Percentiles rank a stretch among this genome's conserved stretches.
These are phyloP conservation scores for Candida albicans DNA, from an alignment of 1,139 yeast species.

Conservation along the genomic window DNA sequence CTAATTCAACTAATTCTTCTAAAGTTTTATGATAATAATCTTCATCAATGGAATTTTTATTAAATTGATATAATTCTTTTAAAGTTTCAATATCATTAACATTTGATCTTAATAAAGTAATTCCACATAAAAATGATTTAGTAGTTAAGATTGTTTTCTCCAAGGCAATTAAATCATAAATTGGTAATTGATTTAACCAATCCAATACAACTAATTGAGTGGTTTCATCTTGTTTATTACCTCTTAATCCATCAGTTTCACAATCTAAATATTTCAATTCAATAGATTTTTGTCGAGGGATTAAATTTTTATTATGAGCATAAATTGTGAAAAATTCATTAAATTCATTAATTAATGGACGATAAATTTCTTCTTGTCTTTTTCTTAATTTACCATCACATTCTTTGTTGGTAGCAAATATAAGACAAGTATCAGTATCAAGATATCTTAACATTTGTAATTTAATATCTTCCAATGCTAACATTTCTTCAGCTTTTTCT, in stretches of 20 bases:
- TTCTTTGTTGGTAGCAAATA: constrained; percentile 79
- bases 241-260: constrained; percentile 76
- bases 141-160: constrained; percentile 85
- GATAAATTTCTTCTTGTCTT: constrained; percentile 73
- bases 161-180: constrained; percentile 81
- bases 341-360: constrained; percentile 69
- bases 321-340: constrained; percentile 59
- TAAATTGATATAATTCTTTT: constrained; percentile 34
- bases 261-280: constrained; percentile 67
- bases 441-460: constrained; percentile 69
- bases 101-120: constrained; percentile 41
- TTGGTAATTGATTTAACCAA: constrained; percentile 64
- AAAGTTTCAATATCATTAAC: constrained; percentile 24
- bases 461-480: constrained; percentile 54
- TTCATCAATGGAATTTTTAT: constrained; percentile 26
- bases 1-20: constrained; percentile 75
- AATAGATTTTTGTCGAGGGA: constrained; percentile 23
- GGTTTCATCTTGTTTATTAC: constrained; percentile 66
- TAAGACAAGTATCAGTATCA: constrained; percentile 90
- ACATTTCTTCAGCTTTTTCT: constrained; percentile 43
- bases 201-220: constrained; percentile 61
- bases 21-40: constrained; percentile 40
- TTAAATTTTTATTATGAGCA: constrained; percentile 28
- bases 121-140: constrained; percentile 85
- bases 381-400: constrained; percentile 78